Base-by-base conservation (phyloP, 2,329 filamentous ascomycete genomes). In the Paecilomyces variotii region DNA sequence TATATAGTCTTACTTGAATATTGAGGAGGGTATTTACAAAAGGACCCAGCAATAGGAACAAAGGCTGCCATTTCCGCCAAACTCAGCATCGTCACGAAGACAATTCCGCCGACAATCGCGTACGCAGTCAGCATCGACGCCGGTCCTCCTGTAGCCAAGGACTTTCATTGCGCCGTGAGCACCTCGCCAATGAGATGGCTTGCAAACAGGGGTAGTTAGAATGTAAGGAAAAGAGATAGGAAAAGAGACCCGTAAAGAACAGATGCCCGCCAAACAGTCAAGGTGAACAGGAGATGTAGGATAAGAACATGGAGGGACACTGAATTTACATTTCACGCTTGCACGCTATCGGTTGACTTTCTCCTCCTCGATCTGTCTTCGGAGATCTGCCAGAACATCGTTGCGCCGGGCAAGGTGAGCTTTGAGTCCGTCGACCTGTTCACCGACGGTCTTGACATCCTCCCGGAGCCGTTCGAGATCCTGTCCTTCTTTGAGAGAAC, bases 401-500 rank as follows among this genome's bases (percentile, higher is more conserved):
- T 93, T 85, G 61, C 94, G 82, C 64, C 86, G 86, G 68, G 85
- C 82, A 68, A 97, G 77, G 79, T 99, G 94, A 61, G 80, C 78
- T 78, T 96, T 91, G 64, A 99, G 74, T 0, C 92, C 91, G 64
- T 97, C 91, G 1, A 99, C 87, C 79, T 99, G 93, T 76, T 97
- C 93, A 68, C 84, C 87, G n/a, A 99, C 90, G 53, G 90, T 89
- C 67, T 88, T 84, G 71, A 99, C 83, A 75, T 99, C 94, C 39
- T 96, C 92, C 59, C 84, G 80, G 50, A 97, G 85, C 39, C 87
- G 85, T 75, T 91, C 88, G 61, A 97, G 73, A 61, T 83, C 84
- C 62, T 87, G 84, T 0, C 90, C 91, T 6, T 83, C 84, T 68
- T 86, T 86, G 56, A 74, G 67, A 79, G 72, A 63, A 3, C 74